These are phyloP conservation scores for Mixia osmundae DNA, from an alignment of 1,284 basidiomycete genomes.

Conservation along the genomic window DNA sequence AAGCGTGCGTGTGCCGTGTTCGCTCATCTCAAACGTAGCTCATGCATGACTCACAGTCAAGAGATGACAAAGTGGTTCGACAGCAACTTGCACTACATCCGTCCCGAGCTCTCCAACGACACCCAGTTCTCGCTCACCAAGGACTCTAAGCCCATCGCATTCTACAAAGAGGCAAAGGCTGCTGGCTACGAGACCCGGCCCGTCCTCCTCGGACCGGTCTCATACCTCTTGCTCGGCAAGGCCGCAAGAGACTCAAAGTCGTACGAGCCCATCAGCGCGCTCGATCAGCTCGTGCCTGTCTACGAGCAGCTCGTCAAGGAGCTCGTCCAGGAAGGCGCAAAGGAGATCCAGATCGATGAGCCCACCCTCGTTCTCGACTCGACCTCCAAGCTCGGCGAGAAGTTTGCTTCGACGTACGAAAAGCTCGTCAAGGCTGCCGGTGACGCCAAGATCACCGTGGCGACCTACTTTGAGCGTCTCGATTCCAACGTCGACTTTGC, in stretches of 20 bases:
- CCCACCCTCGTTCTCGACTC: slow-evolving; percentile 84
- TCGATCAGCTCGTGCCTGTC: slow-evolving; percentile 70
- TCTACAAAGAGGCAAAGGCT: slow-evolving; percentile 85
- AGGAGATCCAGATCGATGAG: slow-evolving; percentile 93
- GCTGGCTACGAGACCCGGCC: slow-evolving; percentile 80
- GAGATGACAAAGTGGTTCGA: slow-evolving; percentile 46
- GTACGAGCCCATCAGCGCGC: slow-evolving; percentile 77
- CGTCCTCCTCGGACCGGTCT: slow-evolving; percentile 84
- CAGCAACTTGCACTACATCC: slow-evolving; percentile 98
- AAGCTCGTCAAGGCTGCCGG: slow-evolving; percentile 52
- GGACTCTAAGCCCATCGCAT: slow-evolving; percentile 73
- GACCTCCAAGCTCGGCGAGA: slow-evolving; percentile 51
- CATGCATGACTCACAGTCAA: slow-evolving; percentile 9
- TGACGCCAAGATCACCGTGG: slow-evolving; percentile 75
- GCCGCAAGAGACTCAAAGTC: slow-evolving; percentile 55
- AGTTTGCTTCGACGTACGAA: slow-evolving; percentile 62
- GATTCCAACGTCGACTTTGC: slow-evolving; percentile 76
- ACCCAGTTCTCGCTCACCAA: slow-evolving; percentile 86
- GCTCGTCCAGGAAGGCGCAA: slow-evolving; percentile 76
- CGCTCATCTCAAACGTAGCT: slow-evolving; percentile 1
- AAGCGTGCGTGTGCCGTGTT: slow-evolving; percentile 45
- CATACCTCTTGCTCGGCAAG: slow-evolving; percentile 88
- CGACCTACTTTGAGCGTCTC: slow-evolving; percentile 91
- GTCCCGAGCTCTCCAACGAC: slow-evolving; percentile 65
- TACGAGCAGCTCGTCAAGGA: slow-evolving; percentile 80